A percentile compares a stretch with the other conserved stretches of the same genome.
Conservation (phyloP, 2,329 filamentous ascomycete genomes). For the Ascochyta koolunga region DNA sequence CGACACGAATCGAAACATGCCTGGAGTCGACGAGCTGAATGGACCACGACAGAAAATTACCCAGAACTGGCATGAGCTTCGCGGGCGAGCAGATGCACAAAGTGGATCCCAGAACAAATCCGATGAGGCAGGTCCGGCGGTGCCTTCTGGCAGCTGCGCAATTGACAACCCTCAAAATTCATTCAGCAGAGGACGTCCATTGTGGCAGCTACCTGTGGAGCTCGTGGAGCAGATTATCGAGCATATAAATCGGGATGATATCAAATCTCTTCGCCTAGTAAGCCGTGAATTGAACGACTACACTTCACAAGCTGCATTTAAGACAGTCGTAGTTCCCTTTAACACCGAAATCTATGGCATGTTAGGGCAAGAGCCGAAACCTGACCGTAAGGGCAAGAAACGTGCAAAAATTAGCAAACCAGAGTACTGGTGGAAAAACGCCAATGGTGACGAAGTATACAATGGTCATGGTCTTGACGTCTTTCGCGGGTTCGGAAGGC, state of each 20-base stretch:
- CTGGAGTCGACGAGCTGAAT: background rate
- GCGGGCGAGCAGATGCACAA: background rate
- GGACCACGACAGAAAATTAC: background rate
- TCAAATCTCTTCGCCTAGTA: conserved; percentile 67
- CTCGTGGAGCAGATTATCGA: conserved; percentile 64
- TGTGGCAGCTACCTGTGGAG: conserved; percentile 62
- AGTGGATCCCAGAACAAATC: background rate
- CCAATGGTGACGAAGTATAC: conserved; percentile 52
- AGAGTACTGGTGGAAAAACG: conserved; percentile 51
- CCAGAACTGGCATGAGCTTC: background rate
- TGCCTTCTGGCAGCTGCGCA: too few species aligned
- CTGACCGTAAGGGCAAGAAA: conserved; percentile 46
- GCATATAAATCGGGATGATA: conserved; percentile 62
- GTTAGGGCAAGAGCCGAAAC: conserved; percentile 49
- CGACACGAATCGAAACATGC: conserved; percentile 6
- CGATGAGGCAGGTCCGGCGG: background rate
- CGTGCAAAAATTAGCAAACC: conserved; percentile 33
- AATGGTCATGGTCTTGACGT: conserved; percentile 67
- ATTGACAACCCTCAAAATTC: background rate
- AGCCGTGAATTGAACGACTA: conserved; percentile 64
- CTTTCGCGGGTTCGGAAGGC: conserved; percentile 65
- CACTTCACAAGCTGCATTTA: conserved; percentile 64
- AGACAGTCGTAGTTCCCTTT: conserved; percentile 70
- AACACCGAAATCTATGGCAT: conserved; percentile 67
- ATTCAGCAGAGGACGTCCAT: conserved; percentile 44